Percentiles rank a stretch among this genome's conserved stretches.
Evolutionary conservation across 345 rosid species (phyloP).

Genomic region (Crucihimalaya himalaica): DNA sequence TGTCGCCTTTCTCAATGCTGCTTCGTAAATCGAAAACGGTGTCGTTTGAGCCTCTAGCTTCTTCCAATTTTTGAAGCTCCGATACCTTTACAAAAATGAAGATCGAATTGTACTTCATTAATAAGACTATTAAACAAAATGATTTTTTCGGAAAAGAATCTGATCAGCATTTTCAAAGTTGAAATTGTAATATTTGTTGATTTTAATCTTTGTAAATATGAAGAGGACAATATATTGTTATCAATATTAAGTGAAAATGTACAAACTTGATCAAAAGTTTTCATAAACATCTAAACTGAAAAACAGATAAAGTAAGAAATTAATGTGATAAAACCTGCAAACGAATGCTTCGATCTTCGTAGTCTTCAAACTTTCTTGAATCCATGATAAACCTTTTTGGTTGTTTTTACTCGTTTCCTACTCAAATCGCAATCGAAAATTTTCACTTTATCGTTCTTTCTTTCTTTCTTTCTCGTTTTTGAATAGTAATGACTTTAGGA

Average conservation of each 20-base stretch:
- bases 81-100: conserved; percentile 33
- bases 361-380: conserved; percentile 34
- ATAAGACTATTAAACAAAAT: not conserved
- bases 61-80: conserved; percentile 54
- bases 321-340: conserved; percentile 40
- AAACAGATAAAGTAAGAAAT: not conserved
- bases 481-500: conserved; percentile 21
- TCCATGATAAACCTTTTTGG: conserved; percentile 38
- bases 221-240: not conserved
- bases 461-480: not conserved
- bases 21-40: conserved; percentile 62
- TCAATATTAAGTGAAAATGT: not conserved
- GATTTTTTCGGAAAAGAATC: not conserved
- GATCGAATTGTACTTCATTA: not conserved
- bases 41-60: conserved; percentile 50
- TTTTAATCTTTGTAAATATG: not conserved
- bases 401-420: not conserved
- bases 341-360: conserved; percentile 54
- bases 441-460: not conserved
- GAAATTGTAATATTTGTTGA: not conserved
- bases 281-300: not conserved
- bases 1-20: conserved; percentile 53
- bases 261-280: not conserved
- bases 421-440: not conserved
- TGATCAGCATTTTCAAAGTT: not conserved